Evolutionary conservation across 1,284 basidiomycete species (phyloP), one percentile per base, ranked within the genome.

Genomic region (Peniophora sp.): DNA sequence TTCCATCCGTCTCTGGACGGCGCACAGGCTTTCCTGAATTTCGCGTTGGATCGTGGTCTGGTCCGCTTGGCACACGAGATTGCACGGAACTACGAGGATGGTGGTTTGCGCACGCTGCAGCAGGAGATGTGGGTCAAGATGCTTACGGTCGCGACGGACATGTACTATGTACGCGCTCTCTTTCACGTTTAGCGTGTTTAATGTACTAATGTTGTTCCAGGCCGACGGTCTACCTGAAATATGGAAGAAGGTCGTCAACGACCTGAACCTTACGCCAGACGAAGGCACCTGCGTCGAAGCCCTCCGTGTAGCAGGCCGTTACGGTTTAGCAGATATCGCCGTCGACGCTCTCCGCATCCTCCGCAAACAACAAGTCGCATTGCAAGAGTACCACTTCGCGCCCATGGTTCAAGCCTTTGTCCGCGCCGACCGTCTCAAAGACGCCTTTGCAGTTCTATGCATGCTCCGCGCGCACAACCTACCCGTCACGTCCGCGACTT

Each of bases 231-330:
- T 85, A 3, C 55, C 71, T 34, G 62, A 64, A 47, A 79, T 78
- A 39, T 94, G 90, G 91, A 58, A 75, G 9, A 75, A 74, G 36
- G 71, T 80, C 23, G 78, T 83, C 2, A 61, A 74, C 9, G 70
- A 75, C 19, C 63, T 78, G 35, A 69, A 71, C 45, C 61, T 85
- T 47, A 67, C 71, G 1, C 88, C 86, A 0, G 85, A 89, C 58
- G 89, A 92, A 70, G 89, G 89, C 0, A 64, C 85, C 16, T 84
- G 85, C 57, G 60, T 85, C 14, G 69, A 77, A 27, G 79, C 91
- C 11, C 75, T 93, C 20, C 74, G 85, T 56, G 80, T 84, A 1
- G 88, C 87, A 14, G 88, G 78, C 19, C 81, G 89, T 11, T 72
- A 79, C 57, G 87, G 86, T 14, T 70, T 80, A 24, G 76, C 86